Evolutionary conservation across 139 green algal species (phyloP).

Genomic region (Coccomyxa sp.): DNA sequence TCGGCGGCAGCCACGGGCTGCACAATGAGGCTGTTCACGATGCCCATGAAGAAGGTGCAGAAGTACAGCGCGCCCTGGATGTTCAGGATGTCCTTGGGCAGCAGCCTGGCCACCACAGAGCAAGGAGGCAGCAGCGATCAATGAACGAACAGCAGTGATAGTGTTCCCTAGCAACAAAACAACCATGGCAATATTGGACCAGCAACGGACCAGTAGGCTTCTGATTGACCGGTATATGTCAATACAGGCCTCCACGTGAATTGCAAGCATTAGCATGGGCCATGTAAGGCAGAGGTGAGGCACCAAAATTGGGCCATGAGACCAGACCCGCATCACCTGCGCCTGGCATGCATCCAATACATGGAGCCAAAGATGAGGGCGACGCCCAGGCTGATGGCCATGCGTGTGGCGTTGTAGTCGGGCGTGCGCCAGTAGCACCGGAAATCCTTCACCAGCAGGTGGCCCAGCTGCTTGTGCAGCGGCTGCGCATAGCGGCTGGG

Average conservation of each 20-base stretch:
- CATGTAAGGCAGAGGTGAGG: too few species aligned
- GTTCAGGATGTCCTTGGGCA: slow-evolving; percentile 41
- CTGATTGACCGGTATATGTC: too few species aligned
- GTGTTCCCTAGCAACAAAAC: too few species aligned
- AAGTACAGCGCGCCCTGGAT: slow-evolving; percentile 56
- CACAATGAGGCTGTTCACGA: slow-evolving; percentile 54
- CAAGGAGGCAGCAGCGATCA: too few species aligned
- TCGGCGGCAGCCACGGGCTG: slow-evolving; percentile 46
- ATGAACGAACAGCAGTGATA: too few species aligned
- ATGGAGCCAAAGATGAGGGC: slow-evolving; percentile 34
- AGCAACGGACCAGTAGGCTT: too few species aligned
- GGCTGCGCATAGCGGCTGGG: slow-evolving; percentile 7
- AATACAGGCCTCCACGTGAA: too few species aligned
- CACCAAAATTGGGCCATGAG: too few species aligned
- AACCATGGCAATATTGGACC: too few species aligned
- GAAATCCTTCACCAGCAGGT: slow-evolving; percentile 35
- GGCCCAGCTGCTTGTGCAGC: slow-evolving; percentile 18
- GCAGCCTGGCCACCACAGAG: slow-evolving; percentile 3
- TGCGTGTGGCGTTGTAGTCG: slow-evolving; percentile 44
- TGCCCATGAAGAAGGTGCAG: slow-evolving; percentile 40
- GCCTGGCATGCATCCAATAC: slow-evolving; percentile 16
- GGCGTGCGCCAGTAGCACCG: slow-evolving; percentile 33
- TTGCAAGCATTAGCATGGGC: too few species aligned
- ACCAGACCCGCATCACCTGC: neutral
- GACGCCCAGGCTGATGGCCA: slow-evolving; percentile 40